Evolutionary conservation across 805 yeast species (phyloP).

Genomic region (Yarrowia keelungensis): DNA sequence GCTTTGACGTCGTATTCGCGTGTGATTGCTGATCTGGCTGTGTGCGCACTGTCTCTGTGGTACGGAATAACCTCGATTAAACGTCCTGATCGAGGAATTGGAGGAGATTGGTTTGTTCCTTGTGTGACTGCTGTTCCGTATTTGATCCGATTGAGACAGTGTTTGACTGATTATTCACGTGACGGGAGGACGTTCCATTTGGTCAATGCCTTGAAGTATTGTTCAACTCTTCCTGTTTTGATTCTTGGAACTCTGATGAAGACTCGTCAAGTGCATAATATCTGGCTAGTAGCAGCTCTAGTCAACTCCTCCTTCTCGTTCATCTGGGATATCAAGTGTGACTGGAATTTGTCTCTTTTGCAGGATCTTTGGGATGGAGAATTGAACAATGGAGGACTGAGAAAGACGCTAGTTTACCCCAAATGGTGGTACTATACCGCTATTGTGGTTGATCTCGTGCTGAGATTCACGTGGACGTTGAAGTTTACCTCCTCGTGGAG

Average conservation of each 20-base stretch:
- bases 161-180: slow-evolving; percentile 68
- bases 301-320: slow-evolving; percentile 80
- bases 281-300: slow-evolving; percentile 55
- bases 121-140: slow-evolving; percentile 62
- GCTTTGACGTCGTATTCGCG: slow-evolving; percentile 81
- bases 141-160: slow-evolving; percentile 80
- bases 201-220: slow-evolving; percentile 77
- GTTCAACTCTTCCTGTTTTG: slow-evolving; percentile 65
- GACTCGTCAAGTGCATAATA: slow-evolving; percentile 40
- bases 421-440: slow-evolving; percentile 60
- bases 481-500: slow-evolving; percentile 55
- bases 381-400: slow-evolving; percentile 44
- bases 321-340: slow-evolving; percentile 87
- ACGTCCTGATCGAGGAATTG: slow-evolving; percentile 50
- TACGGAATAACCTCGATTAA: slow-evolving; percentile 45
- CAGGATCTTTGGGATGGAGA: slow-evolving; percentile 43
- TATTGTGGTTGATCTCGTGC: slow-evolving; percentile 63
- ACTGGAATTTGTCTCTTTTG: slow-evolving; percentile 79
- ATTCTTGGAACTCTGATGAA: slow-evolving; percentile 48
- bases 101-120: slow-evolving; percentile 52
- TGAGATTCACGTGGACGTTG: slow-evolving; percentile 81
- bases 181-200: slow-evolving; percentile 64
- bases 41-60: slow-evolving; percentile 44
- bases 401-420: slow-evolving; percentile 47
- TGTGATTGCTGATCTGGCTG: slow-evolving; percentile 73